Conservation (phyloP, 331 rosid species). For the Cydonia oblonga region DNA sequence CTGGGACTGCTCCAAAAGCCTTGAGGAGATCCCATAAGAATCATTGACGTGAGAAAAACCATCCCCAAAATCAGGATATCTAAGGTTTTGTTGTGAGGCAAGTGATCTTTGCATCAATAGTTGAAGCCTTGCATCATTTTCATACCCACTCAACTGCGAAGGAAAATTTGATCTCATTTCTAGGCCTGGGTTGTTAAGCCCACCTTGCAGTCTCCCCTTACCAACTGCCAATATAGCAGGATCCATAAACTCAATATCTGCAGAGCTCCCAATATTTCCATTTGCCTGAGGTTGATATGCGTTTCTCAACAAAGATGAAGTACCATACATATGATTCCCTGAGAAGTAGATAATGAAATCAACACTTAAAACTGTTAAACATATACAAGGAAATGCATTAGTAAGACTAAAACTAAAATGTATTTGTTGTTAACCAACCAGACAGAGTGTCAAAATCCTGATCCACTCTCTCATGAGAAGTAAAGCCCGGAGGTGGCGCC, state of each 20-base stretch:
- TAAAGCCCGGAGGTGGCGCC: slow-evolving; percentile 84
- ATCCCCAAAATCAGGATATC: slow-evolving; percentile 53
- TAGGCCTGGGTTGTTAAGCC: slow-evolving; percentile 35
- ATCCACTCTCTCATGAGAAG: slow-evolving; percentile 63
- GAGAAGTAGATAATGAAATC: slow-evolving; percentile 5
- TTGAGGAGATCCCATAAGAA: slow-evolving; percentile 67
- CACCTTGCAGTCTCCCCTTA: slow-evolving; percentile 67
- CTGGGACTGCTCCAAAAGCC: slow-evolving; percentile 62
- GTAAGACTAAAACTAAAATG: neutral
- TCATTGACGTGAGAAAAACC: slow-evolving; percentile 48
- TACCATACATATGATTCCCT: slow-evolving; percentile 55
- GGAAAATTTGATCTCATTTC: slow-evolving; percentile 55
- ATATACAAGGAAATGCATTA: neutral
- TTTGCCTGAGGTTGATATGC: slow-evolving; percentile 41
- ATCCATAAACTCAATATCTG: slow-evolving; percentile 78
- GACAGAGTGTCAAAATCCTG: slow-evolving; percentile 49
- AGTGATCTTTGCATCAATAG: slow-evolving; percentile 76
- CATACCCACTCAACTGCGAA: slow-evolving; percentile 45
- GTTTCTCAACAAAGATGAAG: slow-evolving; percentile 50
- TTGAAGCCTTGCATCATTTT: slow-evolving; percentile 69
- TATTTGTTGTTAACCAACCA: slow-evolving; percentile 33
- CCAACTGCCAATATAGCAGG: slow-evolving; percentile 94
- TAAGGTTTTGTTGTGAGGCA: slow-evolving; percentile 50
- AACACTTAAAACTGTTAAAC: neutral
- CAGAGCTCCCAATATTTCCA: slow-evolving; percentile 42